Base-by-base conservation (phyloP, 2,329 filamentous ascomycete genomes). In the Monosporascus sp. region DNA sequence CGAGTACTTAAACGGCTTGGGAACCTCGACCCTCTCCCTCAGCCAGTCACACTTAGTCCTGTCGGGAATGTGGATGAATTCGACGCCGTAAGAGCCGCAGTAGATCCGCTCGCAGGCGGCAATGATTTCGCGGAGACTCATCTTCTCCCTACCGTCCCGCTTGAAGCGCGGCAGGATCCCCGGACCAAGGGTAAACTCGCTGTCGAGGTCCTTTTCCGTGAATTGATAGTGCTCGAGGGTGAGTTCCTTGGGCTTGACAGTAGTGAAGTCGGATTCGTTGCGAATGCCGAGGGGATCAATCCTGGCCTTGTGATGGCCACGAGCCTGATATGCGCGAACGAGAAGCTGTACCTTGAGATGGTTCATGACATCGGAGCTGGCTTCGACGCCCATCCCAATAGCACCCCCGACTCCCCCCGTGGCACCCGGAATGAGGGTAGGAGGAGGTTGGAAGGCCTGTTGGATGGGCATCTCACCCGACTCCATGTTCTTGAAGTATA, bases 401-500 rank as follows among this genome's bases (percentile, higher is more conserved):
- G 86, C 86, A 66, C 87, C 82, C 58, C 88, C 86, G 52, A 94
- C 84, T 63, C 88, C 89, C 57, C 89, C 90, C 45, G 87, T 85
- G 50, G 90, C 87, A 61, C 84, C 83, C 52, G 92, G 90, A 49
- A 97, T 87, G 62, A 99, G 84, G 63, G 89, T 96, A 17, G 94
- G 94, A 47, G 94, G 94, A 61, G 94, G 92, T 61, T 91, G 91
- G 79, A 99, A 99, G 63, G 94, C 94, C 75, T 96, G 89, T 58
- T 93, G 94, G 70, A 96, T 90, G 69, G 93, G 93, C 90, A 99
- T 97, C 68, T 94, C 89, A 71, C 94, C 94, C 61, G 85, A 89
- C 79, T 99, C 94, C 89, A 99, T 97, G 77, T 99, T 99, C 77
- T 87, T 90, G 83, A 99, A 99, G 82, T 99, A 99, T 70, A 95